Evolutionary conservation across 768 basidiomycete genomes (phyloP).

Genomic region (Boletus sp.): DNA sequence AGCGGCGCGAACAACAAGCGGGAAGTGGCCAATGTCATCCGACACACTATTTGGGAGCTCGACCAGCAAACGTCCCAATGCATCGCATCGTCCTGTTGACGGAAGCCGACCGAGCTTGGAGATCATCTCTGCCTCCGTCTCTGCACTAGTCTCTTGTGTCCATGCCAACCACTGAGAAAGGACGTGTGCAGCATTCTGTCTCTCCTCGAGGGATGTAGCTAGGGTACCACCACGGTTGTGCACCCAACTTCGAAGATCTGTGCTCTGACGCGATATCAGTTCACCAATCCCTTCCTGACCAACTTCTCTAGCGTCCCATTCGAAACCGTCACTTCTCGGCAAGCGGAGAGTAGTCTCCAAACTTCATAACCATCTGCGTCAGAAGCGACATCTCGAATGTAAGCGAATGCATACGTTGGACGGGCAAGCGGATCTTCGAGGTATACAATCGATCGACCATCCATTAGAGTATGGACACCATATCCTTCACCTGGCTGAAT

Average conservation of each 20-base stretch:
- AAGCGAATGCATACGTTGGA: conserved; percentile 1
- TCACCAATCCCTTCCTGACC: neutral
- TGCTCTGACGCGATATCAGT: rapidly evolving
- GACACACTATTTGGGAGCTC: neutral
- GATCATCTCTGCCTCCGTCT: neutral
- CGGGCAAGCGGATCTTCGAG: conserved; percentile 3
- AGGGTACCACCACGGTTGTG: neutral
- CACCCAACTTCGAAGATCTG: neutral
- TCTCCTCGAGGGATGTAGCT: neutral
- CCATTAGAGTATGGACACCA: too few relatives aligned
- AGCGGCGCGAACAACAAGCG: neutral
- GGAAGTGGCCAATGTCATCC: neutral
- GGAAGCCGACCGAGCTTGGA: neutral
- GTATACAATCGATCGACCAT: neutral
- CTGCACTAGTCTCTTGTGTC: neutral
- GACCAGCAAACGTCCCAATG: conserved; percentile 1
- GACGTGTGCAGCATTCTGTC: neutral
- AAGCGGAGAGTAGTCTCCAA: conserved; percentile 1
- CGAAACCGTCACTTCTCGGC: neutral
- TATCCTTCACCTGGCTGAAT: too few relatives aligned
- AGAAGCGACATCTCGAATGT: neutral
- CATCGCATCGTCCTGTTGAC: conserved; percentile 3
- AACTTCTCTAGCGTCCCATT: neutral
- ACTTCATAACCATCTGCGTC: neutral
- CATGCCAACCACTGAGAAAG: neutral